phyloP scores from a whole-genome alignment of 805 yeast genomes.

The Isabelozyma rhagii region DNA sequence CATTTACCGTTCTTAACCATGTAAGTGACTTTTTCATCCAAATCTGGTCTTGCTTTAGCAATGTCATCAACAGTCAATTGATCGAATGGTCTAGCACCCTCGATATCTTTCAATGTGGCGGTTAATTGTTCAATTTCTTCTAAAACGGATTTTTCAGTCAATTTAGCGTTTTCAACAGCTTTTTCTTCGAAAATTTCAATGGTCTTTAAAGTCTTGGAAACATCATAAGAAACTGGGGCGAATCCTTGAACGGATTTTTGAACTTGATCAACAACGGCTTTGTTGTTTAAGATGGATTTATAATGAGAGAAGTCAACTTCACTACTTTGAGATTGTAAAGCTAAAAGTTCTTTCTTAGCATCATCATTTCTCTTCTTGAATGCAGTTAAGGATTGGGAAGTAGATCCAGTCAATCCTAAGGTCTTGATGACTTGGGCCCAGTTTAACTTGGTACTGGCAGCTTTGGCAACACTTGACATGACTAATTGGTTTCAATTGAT shows the following conservation, averaged over 20 bases:
- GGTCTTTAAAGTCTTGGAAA: slow-evolving; percentile 84
- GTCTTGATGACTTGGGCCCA: slow-evolving; percentile 90
- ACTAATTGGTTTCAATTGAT: background rate
- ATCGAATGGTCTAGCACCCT: slow-evolving; percentile 95
- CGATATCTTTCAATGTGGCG: slow-evolving; percentile 88
- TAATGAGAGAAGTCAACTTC: slow-evolving; percentile 79
- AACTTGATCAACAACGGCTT: slow-evolving; percentile 72
- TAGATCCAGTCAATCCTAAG: slow-evolving; percentile 88
- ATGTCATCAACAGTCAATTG: slow-evolving; percentile 95
- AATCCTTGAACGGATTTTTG: slow-evolving; percentile 73
- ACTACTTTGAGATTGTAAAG: slow-evolving; percentile 69
- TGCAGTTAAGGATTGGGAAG: slow-evolving; percentile 82
- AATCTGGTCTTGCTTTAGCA: slow-evolving; percentile 93
- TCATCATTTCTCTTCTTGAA: slow-evolving; percentile 99
- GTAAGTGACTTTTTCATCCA: slow-evolving; percentile 91
- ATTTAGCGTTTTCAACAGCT: slow-evolving; percentile 93
- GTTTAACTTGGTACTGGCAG: slow-evolving; percentile 84
- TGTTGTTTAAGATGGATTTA: slow-evolving; percentile 78
- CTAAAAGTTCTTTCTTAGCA: slow-evolving; percentile 79
- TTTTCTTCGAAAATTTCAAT: slow-evolving; percentile 91
- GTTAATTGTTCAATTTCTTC: slow-evolving; percentile 83
- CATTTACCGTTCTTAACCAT: slow-evolving; percentile 96
- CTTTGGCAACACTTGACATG: slow-evolving; percentile 38
- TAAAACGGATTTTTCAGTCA: slow-evolving; percentile 84
- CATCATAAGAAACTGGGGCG: slow-evolving; percentile 83